phyloP scores from a whole-genome alignment of 139 green algal genomes.

The Pleodorina starrii region DNA sequence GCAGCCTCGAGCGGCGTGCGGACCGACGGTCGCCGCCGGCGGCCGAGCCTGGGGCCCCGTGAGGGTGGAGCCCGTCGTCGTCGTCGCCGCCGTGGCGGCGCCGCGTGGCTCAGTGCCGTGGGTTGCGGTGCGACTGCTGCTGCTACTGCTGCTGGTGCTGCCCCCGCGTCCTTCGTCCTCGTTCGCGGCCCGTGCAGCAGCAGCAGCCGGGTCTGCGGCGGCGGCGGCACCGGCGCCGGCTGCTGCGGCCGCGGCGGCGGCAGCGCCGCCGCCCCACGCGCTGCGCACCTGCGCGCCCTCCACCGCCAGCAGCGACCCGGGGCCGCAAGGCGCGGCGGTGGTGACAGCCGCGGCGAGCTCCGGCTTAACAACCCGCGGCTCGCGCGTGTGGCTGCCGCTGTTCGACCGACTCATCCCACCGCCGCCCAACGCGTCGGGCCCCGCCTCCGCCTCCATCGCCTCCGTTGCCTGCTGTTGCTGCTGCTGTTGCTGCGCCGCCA shows the following conservation, averaged over 20 bases:
- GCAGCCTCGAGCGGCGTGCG: background rate
- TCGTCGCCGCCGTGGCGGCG: background rate
- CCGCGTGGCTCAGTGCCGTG: background rate
- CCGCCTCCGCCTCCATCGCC: too few species aligned
- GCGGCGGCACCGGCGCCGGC: too few species aligned
- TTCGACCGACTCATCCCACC: background rate
- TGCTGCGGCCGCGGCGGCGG: too few species aligned
- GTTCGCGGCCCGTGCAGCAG: background rate
- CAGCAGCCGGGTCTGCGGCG: background rate
- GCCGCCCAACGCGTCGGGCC: too few species aligned
- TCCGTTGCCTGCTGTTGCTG: background rate
- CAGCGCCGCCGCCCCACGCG: background rate
- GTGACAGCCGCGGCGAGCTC: background rate
- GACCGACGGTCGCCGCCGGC: background rate
- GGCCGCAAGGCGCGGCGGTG: background rate
- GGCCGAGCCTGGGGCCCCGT: background rate
- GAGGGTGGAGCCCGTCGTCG: background rate
- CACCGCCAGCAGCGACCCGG: too few species aligned
- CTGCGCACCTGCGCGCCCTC: background rate
- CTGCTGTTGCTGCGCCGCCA: background rate
- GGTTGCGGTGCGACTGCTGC: background rate
- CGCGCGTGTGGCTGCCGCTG: background rate
- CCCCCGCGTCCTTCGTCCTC: background rate
- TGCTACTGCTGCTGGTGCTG: constrained; percentile 7
- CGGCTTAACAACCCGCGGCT: too few species aligned